Evolutionary conservation across 2,329 filamentous ascomycete species (phyloP), one percentile per base, ranked within the genome.

Genomic region (Coniochaeta sp.): DNA sequence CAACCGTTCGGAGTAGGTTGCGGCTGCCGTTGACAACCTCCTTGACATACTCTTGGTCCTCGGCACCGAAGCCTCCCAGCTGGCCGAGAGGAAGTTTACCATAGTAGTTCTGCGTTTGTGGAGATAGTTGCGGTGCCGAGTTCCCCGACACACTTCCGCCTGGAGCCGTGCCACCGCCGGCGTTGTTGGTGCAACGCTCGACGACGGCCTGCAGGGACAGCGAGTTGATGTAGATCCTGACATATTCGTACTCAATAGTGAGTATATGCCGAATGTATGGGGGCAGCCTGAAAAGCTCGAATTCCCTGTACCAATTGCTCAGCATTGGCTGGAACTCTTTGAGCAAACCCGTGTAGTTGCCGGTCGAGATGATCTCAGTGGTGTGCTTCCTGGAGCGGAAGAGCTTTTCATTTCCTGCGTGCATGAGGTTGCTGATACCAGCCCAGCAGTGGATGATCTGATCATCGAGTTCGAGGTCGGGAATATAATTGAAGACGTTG

Each of bases 191-290:
- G 74, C 91, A 96, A 62, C 93, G 86, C 74, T 97, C 93, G 6
- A 98, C 91, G 3, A 98, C 92, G 24, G 95, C 95, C 75, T 99
- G 95, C 1, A 99, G 79, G 2, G 93, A 93, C 1, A 99, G 80
- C 0, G 93, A 96, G 72, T 98, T 97, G 76, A 97, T 84, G 70
- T 98, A 98, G 57, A 97, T 89, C 68, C 93, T 86, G 28, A 93
- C 91, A 71, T 97, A 97, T 69, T 98, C 91, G 69, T 95, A 97
- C 76, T 99, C 95, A 65, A 98, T 97, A 8, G 86, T 89, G 32
- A 99, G 79, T 61, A 98, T 93, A 70, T 92, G 86, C 32, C 83
- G 77, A 65, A 86, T 87, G 63, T 82, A 88, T 24, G 78, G 82
- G 2, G 87, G 86, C 58, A 89, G 79, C 60, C 84, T 82, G 68